Conservation (phyloP, 495 filamentous ascomycete species). For the Penicillium lividum region DNA sequence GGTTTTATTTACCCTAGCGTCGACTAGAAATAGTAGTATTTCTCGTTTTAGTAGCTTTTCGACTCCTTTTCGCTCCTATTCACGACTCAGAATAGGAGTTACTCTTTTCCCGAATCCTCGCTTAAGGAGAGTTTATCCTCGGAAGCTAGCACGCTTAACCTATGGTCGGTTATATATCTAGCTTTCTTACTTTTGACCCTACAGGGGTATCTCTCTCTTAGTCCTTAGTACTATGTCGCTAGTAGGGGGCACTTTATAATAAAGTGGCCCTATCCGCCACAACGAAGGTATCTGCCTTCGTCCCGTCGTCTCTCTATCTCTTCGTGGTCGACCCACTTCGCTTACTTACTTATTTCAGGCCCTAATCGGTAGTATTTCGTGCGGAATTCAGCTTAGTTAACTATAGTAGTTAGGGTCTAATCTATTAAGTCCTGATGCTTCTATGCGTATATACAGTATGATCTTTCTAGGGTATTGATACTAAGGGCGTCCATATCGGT, state of each 20-base stretch:
- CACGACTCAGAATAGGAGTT: too few species aligned
- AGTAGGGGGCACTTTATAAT: neutral
- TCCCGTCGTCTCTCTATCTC: neutral
- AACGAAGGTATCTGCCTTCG: slow-evolving; percentile 5
- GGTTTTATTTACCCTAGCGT: too few species aligned
- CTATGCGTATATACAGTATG: neutral
- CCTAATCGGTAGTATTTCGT: slow-evolving; percentile 2
- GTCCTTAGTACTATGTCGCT: neutral
- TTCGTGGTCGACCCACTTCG: slow-evolving; percentile 3
- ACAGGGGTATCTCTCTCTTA: neutral
- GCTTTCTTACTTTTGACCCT: neutral
- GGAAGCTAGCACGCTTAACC: neutral
- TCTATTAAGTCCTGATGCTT: neutral
- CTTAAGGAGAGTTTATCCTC: neutral
- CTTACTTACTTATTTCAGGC: neutral
- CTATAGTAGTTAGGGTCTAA: neutral
- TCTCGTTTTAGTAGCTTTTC: too few species aligned
- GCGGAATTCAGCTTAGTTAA: slow-evolving; percentile 1
- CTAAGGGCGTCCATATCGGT: too few species aligned
- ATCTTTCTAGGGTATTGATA: neutral
- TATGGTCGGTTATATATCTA: neutral
- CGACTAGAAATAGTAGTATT: too few species aligned
- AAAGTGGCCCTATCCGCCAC: neutral
- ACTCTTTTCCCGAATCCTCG: too few species aligned
- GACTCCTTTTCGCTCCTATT: too few species aligned